A percentile compares a stretch with the other conserved stretches of the same genome.
These are phyloP conservation scores for Torulaspora indica DNA, from an alignment of 805 yeast genomes.

Conservation along the genomic window DNA sequence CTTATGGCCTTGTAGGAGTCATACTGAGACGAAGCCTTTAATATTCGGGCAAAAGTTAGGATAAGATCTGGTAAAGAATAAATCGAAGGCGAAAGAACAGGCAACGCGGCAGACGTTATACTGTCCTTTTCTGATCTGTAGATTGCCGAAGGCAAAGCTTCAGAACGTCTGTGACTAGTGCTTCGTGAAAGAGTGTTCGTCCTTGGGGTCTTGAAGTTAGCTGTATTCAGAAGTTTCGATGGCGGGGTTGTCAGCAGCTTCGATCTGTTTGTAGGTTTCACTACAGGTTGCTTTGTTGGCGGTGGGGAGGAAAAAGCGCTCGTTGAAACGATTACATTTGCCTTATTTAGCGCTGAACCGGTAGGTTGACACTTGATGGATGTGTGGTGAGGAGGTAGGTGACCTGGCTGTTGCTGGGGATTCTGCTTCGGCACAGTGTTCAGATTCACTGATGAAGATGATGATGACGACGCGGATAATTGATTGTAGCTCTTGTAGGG, in stretches of 20 bases:
- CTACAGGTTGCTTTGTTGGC: constrained; percentile 16
- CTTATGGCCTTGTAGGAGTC: constrained; percentile 80
- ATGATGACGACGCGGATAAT: constrained; percentile 12
- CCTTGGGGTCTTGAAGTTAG: constrained; percentile 26
- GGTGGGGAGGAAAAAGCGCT: constrained; percentile 14
- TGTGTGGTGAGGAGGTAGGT: constrained; percentile 13
- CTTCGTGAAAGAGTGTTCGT: constrained; percentile 8
- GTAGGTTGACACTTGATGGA: constrained; percentile 15
- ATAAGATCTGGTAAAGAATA: constrained; percentile 15
- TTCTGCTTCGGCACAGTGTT: constrained; percentile 10
- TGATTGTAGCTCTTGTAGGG: constrained; percentile 14
- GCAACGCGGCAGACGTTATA: constrained; percentile 1
- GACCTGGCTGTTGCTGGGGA: constrained; percentile 4
- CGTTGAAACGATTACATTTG: constrained; percentile 19
- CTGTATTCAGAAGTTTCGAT: constrained; percentile 20
- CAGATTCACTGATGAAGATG: constrained; percentile 2
- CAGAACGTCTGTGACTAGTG: constrained; percentile 7
- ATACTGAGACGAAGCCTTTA: constrained; percentile 39
- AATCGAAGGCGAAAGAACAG: constrained; percentile 6
- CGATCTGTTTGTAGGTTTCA: constrained; percentile 12
- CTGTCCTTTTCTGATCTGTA: constrained; percentile 9
- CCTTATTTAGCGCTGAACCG: constrained; percentile 16
- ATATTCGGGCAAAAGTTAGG: constrained; percentile 20
- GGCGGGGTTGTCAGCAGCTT: constrained; percentile 29
- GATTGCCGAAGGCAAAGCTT: constrained; percentile 5